phyloP scores from a whole-genome alignment of 2,329 filamentous ascomycete species.

The Neofusicoccum sp. region DNA sequence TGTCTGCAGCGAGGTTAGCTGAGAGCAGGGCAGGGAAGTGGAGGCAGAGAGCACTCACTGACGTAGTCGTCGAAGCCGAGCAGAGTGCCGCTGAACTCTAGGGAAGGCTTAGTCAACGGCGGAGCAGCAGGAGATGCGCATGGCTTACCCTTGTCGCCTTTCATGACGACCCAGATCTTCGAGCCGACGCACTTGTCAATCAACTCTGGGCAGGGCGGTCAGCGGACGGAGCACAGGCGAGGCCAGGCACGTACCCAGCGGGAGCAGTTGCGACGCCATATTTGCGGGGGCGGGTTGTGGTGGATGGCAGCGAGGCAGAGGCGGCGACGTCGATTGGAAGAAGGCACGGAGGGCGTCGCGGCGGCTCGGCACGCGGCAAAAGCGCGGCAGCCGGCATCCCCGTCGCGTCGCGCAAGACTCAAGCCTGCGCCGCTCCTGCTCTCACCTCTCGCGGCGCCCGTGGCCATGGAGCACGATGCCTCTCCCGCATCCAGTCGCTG shows the following conservation, averaged over 20 bases:
- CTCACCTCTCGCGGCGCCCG: not conserved
- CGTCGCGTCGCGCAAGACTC: not conserved
- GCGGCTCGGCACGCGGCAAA: slow-evolving; percentile 8
- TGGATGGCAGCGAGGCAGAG: not conserved
- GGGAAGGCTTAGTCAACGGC: slow-evolving; percentile 10
- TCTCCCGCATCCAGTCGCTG: not conserved
- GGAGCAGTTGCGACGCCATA: slow-evolving; percentile 36
- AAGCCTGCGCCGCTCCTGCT: not conserved
- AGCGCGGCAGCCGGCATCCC: not conserved
- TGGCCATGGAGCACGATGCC: not conserved
- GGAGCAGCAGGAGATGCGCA: slow-evolving; percentile 6
- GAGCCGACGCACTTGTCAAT: slow-evolving; percentile 99
- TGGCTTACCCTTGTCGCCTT: slow-evolving; percentile 85
- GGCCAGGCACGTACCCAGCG: slow-evolving; percentile 27
- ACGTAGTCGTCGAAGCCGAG: slow-evolving; percentile 99
- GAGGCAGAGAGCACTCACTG: slow-evolving; percentile 65
- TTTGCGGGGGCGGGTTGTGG: not conserved
- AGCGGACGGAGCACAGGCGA: not conserved
- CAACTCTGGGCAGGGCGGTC: slow-evolving; percentile 62
- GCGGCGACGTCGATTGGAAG: not conserved
- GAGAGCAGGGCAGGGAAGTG: not conserved
- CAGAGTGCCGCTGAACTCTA: slow-evolving; percentile 93
- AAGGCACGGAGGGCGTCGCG: not conserved
- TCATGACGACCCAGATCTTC: slow-evolving; percentile 98
- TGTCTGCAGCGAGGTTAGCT: slow-evolving; percentile 61